Evolutionary conservation across 441 rosid genomes (phyloP).

Genomic region (Aleurites moluccanus): DNA sequence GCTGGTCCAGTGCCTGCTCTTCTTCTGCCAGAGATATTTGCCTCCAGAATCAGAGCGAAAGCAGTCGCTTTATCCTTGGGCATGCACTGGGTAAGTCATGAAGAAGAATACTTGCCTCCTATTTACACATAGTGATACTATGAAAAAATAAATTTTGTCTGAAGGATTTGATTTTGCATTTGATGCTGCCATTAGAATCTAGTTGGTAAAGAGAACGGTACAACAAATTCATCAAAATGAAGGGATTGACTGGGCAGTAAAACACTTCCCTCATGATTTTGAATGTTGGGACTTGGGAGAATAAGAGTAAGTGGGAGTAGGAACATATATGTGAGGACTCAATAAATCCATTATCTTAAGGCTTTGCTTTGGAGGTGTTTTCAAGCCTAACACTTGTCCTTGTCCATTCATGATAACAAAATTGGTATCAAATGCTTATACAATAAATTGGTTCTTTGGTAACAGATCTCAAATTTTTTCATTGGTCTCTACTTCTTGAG

Average conservation of each 20-base stretch:
- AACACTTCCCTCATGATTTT: not conserved
- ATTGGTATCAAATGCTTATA: conserved; percentile 9
- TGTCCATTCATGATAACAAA: not conserved
- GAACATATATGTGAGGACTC: too few species aligned
- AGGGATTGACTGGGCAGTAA: not conserved
- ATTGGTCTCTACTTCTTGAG: conserved; percentile 93
- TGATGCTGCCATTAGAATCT: not conserved
- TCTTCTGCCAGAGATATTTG: conserved; percentile 93
- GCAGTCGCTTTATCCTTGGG: conserved; percentile 93
- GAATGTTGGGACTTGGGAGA: too few species aligned
- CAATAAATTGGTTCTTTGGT: conserved; percentile 9
- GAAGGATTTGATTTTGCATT: too few species aligned
- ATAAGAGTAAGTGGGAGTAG: too few species aligned
- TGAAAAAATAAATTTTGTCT: not conserved
- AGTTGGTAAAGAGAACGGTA: not conserved
- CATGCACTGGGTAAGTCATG: conserved; percentile 85
- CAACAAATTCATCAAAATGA: not conserved
- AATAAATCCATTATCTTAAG: too few species aligned
- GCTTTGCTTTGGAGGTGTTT: too few species aligned
- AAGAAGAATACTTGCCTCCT: not conserved
- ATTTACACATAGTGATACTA: not conserved
- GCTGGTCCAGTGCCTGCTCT: conserved; percentile 99
- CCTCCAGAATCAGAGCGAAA: conserved; percentile 96
- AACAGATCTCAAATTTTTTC: conserved; percentile 89
- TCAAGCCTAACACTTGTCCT: too few species aligned